Evolutionary conservation across 352 stramenopile species (phyloP).

Genomic region (Phytophthora ramorum): DNA sequence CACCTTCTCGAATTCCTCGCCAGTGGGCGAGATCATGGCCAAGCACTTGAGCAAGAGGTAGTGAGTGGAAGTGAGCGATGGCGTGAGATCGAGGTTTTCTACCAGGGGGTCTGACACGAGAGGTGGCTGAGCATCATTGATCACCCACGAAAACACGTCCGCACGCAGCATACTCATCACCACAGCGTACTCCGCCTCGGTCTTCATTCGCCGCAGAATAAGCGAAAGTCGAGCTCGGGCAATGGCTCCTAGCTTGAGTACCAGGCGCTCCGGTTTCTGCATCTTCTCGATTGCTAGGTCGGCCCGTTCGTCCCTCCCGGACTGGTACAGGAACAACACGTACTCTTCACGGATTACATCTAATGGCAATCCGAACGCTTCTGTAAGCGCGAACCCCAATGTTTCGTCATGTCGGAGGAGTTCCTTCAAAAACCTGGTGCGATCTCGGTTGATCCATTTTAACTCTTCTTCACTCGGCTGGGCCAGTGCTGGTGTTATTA

Average conservation of each 20-base stretch:
- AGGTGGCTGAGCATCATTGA: slow-evolving; percentile 55
- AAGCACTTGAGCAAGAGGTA: slow-evolving; percentile 77
- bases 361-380: slow-evolving; percentile 78
- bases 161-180: slow-evolving; percentile 87
- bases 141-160: slow-evolving; percentile 80
- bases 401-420: slow-evolving; percentile 72
- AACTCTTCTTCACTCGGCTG: slow-evolving; percentile 31
- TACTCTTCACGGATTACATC: slow-evolving; percentile 83
- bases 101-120: slow-evolving; percentile 69
- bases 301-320: slow-evolving; percentile 67
- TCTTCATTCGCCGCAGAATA: slow-evolving; percentile 82
- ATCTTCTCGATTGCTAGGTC: slow-evolving; percentile 82
- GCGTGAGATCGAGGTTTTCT: slow-evolving; percentile 66
- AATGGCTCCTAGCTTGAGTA: slow-evolving; percentile 66
- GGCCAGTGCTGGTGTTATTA: slow-evolving; percentile 18
- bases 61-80: slow-evolving; percentile 82
- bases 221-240: slow-evolving; percentile 73
- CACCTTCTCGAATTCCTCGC: slow-evolving; percentile 71
- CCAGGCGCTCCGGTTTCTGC: slow-evolving; percentile 66
- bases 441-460: slow-evolving; percentile 49
- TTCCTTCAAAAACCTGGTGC: slow-evolving; percentile 72
- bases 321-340: slow-evolving; percentile 84
- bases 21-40: slow-evolving; percentile 47
- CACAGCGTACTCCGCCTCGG: slow-evolving; percentile 73
- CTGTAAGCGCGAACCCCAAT: slow-evolving; percentile 67